Evolutionary conservation across 805 yeast species (phyloP).

Genomic region (Hanseniaspora osmophila): DNA sequence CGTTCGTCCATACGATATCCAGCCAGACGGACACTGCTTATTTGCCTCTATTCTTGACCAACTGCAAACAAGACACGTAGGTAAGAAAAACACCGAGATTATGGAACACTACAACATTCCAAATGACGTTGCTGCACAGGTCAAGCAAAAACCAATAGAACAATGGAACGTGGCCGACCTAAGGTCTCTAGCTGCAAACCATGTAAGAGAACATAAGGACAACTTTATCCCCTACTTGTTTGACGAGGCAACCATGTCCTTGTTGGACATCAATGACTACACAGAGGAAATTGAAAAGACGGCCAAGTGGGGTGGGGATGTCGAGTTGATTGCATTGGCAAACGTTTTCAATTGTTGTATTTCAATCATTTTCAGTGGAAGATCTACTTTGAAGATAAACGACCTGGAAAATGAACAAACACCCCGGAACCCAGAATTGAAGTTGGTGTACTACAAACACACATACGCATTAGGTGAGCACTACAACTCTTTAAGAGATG

Average conservation of each 20-base stretch:
- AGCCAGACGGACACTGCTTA: conserved; percentile 89
- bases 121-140: no score
- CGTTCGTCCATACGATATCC: conserved; percentile 50
- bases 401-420: conserved; percentile 28
- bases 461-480: conserved; percentile 88
- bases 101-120: conserved; percentile 5
- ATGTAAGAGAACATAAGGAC: conserved; percentile 50
- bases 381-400: conserved; percentile 50
- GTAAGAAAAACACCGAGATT: conserved; percentile 12
- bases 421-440: conserved; percentile 35
- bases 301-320: conserved; percentile 92
- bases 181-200: conserved; percentile 49
- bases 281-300: conserved; percentile 55
- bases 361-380: conserved; percentile 65
- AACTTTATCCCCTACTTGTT: conserved; percentile 71
- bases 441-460: conserved; percentile 71
- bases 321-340: conserved; percentile 76
- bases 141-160: neutral
- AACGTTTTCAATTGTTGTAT: conserved; percentile 59
- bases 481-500: conserved; percentile 66
- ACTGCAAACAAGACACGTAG: conserved; percentile 39
- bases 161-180: conserved; percentile 28
- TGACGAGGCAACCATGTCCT: conserved; percentile 56
- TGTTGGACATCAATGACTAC: conserved; percentile 56
- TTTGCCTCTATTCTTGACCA: conserved; percentile 82